Evolutionary conservation across 1,284 basidiomycete genomes (phyloP).

Genomic region (Xanthoconium separans): DNA sequence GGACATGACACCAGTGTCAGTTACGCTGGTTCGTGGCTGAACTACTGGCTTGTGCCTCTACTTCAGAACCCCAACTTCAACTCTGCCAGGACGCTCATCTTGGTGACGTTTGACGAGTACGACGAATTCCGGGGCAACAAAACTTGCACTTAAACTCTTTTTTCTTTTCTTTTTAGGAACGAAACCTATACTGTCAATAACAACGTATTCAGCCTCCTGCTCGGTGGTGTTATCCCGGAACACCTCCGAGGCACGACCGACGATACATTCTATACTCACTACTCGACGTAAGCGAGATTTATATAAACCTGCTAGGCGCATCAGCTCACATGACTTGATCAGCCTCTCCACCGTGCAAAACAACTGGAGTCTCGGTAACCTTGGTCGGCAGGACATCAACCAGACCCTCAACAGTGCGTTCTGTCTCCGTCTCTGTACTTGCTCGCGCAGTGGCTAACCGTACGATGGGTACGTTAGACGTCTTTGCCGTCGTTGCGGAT

Average conservation of each 20-base stretch:
- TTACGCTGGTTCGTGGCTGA: constrained; percentile 49
- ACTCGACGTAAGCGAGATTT: constrained; percentile 40
- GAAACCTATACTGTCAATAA: constrained; percentile 49
- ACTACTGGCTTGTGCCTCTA: constrained; percentile 54
- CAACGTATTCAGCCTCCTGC: constrained; percentile 45
- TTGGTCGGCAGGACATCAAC: constrained; percentile 61
- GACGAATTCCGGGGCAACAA: background rate
- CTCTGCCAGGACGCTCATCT: constrained; percentile 49
- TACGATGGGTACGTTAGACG: constrained; percentile 35
- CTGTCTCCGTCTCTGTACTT: background rate
- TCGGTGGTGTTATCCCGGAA: constrained; percentile 53
- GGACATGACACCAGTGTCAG: constrained; percentile 57
- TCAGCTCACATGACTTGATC: constrained; percentile 2
- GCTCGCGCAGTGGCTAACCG: background rate
- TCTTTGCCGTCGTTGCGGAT: constrained; percentile 46
- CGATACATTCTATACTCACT: constrained; percentile 63
- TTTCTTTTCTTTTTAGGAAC: constrained; percentile 38
- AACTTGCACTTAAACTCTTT: background rate
- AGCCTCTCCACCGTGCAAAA: constrained; percentile 57
- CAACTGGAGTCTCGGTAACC: constrained; percentile 63
- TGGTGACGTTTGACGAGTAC: constrained; percentile 52
- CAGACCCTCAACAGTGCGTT: constrained; percentile 31
- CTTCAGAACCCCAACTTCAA: constrained; percentile 49
- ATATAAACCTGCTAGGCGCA: background rate
- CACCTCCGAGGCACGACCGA: constrained; percentile 48